These are phyloP conservation scores for Pseudogymnoascus sp. DNA, from an alignment of 2,329 filamentous ascomycete species.

Conservation along the genomic window DNA sequence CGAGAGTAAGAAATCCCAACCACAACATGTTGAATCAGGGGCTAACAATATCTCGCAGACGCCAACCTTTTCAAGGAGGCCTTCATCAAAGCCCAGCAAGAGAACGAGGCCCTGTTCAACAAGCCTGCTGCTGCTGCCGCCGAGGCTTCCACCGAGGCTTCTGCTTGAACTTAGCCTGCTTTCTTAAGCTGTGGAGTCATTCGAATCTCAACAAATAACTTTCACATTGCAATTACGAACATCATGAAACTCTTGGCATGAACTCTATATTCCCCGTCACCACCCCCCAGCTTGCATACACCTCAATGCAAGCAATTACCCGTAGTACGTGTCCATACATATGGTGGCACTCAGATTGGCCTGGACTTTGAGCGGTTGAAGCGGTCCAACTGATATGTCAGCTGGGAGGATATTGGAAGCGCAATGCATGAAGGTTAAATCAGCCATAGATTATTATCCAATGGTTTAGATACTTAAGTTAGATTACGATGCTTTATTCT, in stretches of 20 bases:
- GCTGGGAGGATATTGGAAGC: slow-evolving; percentile 6
- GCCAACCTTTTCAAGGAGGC: slow-evolving; percentile 97
- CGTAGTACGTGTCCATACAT: slow-evolving; percentile 5
- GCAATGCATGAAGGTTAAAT: slow-evolving; percentile 8
- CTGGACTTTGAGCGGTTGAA: slow-evolving; percentile 3
- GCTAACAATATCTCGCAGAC: slow-evolving; percentile 48
- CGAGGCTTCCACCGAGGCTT: slow-evolving; percentile 6
- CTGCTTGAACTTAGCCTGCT: slow-evolving; percentile 1
- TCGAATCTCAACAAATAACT: slow-evolving; percentile 6
- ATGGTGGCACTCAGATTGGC: slow-evolving; percentile 6
- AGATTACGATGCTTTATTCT: slow-evolving; percentile 8
- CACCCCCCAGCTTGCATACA: neutral
- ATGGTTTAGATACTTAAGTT: slow-evolving; percentile 8
- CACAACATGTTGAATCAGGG: slow-evolving; percentile 9
- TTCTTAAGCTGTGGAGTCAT: slow-evolving; percentile 1
- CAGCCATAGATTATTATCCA: slow-evolving; percentile 7
- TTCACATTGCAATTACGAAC: slow-evolving; percentile 12
- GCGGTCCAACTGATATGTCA: neutral
- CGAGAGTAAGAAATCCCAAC: slow-evolving; percentile 61
- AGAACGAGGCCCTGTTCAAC: slow-evolving; percentile 82
- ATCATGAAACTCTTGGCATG: slow-evolving; percentile 10
- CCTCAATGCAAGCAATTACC: slow-evolving; percentile 1
- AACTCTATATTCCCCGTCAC: slow-evolving; percentile 4
- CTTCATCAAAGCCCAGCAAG: slow-evolving; percentile 93
- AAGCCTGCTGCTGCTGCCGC: slow-evolving; percentile 32